Conservation (phyloP, 805 yeast species). For the Isabelozyma rhagii region DNA sequence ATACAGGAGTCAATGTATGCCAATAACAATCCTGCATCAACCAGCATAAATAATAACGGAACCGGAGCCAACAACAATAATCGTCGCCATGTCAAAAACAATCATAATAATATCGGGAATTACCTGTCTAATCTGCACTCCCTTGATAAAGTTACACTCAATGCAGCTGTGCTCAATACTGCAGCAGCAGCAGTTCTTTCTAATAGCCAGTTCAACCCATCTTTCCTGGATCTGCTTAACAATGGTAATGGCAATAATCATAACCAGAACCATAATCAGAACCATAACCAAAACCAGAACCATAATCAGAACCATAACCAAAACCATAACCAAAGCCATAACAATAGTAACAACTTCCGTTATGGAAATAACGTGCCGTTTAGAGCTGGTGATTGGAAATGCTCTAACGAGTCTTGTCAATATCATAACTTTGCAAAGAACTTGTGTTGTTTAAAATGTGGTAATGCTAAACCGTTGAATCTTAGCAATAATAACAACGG, state of each 20-base stretch:
- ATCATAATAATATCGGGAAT: slow-evolving; percentile 2
- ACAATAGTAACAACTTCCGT: slow-evolving; percentile 7
- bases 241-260: slow-evolving; percentile 4
- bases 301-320: slow-evolving; percentile 10
- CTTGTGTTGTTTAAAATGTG: slow-evolving; percentile 82
- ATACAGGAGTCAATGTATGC: slow-evolving; percentile 56
- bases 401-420: slow-evolving; percentile 70
- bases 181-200: slow-evolving; percentile 6
- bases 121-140: not conserved
- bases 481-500: slow-evolving; percentile 3
- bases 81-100: not conserved
- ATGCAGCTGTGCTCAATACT: slow-evolving; percentile 10
- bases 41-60: not conserved
- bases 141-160: slow-evolving; percentile 11
- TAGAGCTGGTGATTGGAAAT: slow-evolving; percentile 97
- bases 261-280: slow-evolving; percentile 1
- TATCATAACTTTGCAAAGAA: slow-evolving; percentile 94
- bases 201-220: slow-evolving; percentile 4
- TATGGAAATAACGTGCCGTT: slow-evolving; percentile 69
- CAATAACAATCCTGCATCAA: slow-evolving; percentile 4
- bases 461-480: slow-evolving; percentile 55
- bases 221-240: slow-evolving; percentile 2
- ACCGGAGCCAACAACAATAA: slow-evolving; percentile 2
- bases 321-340: slow-evolving; percentile 8
- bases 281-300: not conserved